A percentile compares a stretch with the other conserved stretches of the same genome.
phyloP scores from a whole-genome alignment of 106 monocot species.

The Dendrobium catenatum region DNA sequence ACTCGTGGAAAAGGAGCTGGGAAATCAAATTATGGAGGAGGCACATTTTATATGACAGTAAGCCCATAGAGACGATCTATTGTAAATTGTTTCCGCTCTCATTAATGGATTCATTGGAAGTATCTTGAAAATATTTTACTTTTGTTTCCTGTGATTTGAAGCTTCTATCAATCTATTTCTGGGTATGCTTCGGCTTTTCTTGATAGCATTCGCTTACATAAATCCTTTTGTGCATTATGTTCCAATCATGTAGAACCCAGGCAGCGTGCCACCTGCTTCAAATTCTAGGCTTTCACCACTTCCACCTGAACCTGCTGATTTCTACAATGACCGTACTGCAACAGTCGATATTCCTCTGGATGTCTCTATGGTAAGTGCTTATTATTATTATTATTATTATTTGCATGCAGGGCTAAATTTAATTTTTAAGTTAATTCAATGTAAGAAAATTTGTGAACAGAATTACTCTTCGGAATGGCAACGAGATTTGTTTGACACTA shows the following conservation, averaged over 20 bases:
- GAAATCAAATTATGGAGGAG: slow-evolving; percentile 60
- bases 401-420: neutral
- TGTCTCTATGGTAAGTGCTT: slow-evolving; percentile 39
- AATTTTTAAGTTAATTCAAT: neutral
- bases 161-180: neutral
- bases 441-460: slow-evolving; percentile 1
- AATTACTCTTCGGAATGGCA: neutral
- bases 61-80: slow-evolving; percentile 7
- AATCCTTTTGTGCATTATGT: neutral
- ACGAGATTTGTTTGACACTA: neutral
- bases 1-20: slow-evolving; percentile 32
- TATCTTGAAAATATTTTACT: slow-evolving; percentile 1
- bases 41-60: slow-evolving; percentile 61
- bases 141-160: neutral
- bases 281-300: slow-evolving; percentile 92
- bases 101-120: neutral
- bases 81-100: neutral
- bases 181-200: neutral
- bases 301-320: slow-evolving; percentile 92
- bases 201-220: neutral
- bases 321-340: slow-evolving; percentile 70
- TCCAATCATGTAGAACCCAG: slow-evolving; percentile 44
- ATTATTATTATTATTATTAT: too few relatives aligned
- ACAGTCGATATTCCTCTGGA: slow-evolving; percentile 89
- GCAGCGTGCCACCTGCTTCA: slow-evolving; percentile 70